Base-by-base conservation (phyloP, 2,329 filamentous ascomycete genomes). In the Triangularia verruculosa region DNA sequence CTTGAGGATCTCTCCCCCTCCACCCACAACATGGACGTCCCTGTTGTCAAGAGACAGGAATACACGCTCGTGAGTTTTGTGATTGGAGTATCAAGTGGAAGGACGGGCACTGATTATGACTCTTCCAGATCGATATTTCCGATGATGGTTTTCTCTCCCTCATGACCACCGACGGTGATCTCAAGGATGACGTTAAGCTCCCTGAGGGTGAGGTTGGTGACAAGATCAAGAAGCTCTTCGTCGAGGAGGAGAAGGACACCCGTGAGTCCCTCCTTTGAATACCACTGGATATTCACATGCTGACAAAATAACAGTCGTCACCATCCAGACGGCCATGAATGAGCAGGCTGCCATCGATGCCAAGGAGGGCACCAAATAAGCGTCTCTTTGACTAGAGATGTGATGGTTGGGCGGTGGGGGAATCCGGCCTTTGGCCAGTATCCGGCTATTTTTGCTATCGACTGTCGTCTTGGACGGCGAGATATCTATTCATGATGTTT, bases 1-100 rank as follows among this genome's bases (percentile, higher is more conserved):
- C 87, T 97, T 72, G 95, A 99, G 86, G 96, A 99, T 85, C 89
- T 99, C 69, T 97, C 89, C 82, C 95, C 95, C 74, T 99, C 95
- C 78, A 99, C 95, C 86, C 88, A 90, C 86, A 90, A 96, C 87
- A 96, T 96, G 92, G 92, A 99, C 76, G 95, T 99, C 73, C 96
- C 96, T 82, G 90, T 95, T 83, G 94, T 98, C 82, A 79, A 78
- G 74, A 93, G 94, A 77, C 86, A 85, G 81, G 94, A 97, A 85
- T 96, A 91, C 86, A 90, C 95, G 85, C 88, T 98, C 76, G 92
- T 97, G 85, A 88, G 92, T 86, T 52, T 51, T 27, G 4, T 47
- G 12, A 69, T 4, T 3, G 24, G 25, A 34, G 62, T 63, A 65
- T 54, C 61, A 61, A 20, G n/a, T 7, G 4, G 2, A 20, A 60